Evolutionary conservation across 306 rosid species (phyloP), one percentile per base, ranked within the genome.

Genomic region (Trifolium fragiferum): DNA sequence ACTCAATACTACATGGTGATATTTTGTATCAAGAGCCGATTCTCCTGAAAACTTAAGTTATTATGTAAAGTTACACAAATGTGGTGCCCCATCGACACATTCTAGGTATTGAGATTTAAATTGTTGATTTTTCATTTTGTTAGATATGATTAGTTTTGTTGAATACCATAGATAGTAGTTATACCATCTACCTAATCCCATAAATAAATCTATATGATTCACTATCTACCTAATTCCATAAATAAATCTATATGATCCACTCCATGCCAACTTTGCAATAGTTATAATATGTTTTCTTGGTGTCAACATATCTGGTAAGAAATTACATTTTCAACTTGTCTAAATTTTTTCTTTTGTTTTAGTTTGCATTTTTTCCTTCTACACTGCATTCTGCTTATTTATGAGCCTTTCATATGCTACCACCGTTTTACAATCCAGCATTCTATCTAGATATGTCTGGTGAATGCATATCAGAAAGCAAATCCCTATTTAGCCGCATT

Each of bases 401-500:
- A 53, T 20, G 62, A 72, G 68, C 43, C 20, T 55, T 41, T 30
- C 11, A 9, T 20, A 63, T 63, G 49, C 59, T 30, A 63, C 66
- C 18, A 32, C 23, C 50, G 57, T 73, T 14, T 66, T 33, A 33
- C 25, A 16, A 9, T 66, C 38, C 37, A 72, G 54, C 57, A 50
- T 21, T 79, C 41, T 72, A 57, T 54, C 13, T 66, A 55, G 33
- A 65, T 16, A 54, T 72, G 6, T 57, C 35, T 41, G 25, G 33
- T 55, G 49, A 69, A 63, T 55, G 47, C 43, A 19, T 70, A 41
- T 59, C 50, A 62, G 77, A 70, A 64, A 54, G 61, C 19, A 37
- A 61, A 46, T 38, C 44, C 11, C 20, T 65, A 12, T 50, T 67
- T 50, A 41, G 44, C 68, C 53, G 43, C 33, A 14, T 50, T 75